phyloP scores from a whole-genome alignment of 2,329 filamentous ascomycete genomes.

The Chrysoporthe cubensis region DNA sequence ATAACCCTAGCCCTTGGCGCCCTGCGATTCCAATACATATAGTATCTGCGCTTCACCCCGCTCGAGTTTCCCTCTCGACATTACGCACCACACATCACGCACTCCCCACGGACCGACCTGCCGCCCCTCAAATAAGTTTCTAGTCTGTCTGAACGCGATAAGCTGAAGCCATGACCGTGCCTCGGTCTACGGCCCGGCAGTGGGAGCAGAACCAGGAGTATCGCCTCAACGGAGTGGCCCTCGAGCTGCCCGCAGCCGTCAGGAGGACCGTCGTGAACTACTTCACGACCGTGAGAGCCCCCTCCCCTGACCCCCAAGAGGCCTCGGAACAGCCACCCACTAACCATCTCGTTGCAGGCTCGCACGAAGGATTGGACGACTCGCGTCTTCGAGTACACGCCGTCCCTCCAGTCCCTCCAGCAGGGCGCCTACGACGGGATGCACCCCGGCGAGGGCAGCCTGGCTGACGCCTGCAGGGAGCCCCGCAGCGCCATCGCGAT shows the following conservation, averaged over 20 bases:
- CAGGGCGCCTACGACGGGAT: not conserved
- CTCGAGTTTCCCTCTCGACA: no score
- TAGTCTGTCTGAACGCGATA: no score
- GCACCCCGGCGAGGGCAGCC: not conserved
- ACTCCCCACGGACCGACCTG: no score
- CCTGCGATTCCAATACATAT: no score
- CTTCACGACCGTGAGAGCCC: no score
- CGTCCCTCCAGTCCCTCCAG: not conserved
- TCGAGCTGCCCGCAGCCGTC: not conserved
- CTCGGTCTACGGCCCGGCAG: not conserved
- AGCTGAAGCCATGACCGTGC: not conserved
- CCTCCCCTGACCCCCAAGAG: not conserved
- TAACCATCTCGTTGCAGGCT: not conserved
- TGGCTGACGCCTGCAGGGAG: not conserved
- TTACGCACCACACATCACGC: no score
- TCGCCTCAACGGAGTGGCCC: not conserved
- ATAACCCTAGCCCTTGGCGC: no score
- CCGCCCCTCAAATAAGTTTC: no score
- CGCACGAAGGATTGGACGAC: conserved; percentile 10
- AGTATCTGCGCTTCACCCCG: no score
- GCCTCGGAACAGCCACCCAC: not conserved
- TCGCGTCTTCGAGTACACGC: not conserved
- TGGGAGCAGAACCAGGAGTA: conserved; percentile 6
- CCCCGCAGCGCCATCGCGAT: not conserved
- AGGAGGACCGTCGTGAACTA: not conserved